These are phyloP conservation scores for Elaeis oleifera DNA, from an alignment of 202 grass and related monocot genomes.

Conservation along the genomic window DNA sequence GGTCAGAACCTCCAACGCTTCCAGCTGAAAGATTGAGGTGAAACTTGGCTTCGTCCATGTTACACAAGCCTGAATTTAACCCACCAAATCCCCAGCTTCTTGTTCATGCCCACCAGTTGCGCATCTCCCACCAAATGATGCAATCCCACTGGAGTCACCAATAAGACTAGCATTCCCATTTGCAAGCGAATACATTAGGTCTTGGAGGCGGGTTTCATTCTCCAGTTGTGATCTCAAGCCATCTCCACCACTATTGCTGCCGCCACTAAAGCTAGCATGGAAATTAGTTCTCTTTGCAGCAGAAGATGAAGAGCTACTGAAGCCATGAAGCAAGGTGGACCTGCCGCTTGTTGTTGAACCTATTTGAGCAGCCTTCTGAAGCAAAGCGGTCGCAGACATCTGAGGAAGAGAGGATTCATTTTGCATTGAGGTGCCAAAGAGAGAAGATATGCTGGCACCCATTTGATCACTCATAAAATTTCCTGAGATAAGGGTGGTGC, in stretches of 20 bases:
- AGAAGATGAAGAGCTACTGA: slow-evolving; percentile 29
- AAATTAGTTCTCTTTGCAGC: not conserved
- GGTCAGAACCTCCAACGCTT: not conserved
- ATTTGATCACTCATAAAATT: slow-evolving; percentile 38
- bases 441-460: slow-evolving; percentile 10
- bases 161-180: slow-evolving; percentile 43
- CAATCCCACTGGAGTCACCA: slow-evolving; percentile 10
- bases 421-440: slow-evolving; percentile 23
- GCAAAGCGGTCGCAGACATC: slow-evolving; percentile 88
- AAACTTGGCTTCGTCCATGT: slow-evolving; percentile 30
- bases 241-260: slow-evolving; percentile 31
- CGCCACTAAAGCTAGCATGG: slow-evolving; percentile 1
- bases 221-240: slow-evolving; percentile 19
- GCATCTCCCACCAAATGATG: not conserved
- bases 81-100: not conserved
- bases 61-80: not conserved
- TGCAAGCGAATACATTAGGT: slow-evolving; percentile 81
- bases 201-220: slow-evolving; percentile 57
- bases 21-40: not conserved
- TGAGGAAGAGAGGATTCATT: slow-evolving; percentile 48
- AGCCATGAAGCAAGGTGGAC: slow-evolving; percentile 43
- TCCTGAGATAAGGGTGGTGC: slow-evolving; percentile 44
- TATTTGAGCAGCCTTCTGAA: slow-evolving; percentile 91
- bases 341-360: slow-evolving; percentile 59
- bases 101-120: slow-evolving; percentile 1